These are phyloP conservation scores for Protostelium mycophagum DNA, from an alignment of 78 protist species.

Conservation along the genomic window DNA sequence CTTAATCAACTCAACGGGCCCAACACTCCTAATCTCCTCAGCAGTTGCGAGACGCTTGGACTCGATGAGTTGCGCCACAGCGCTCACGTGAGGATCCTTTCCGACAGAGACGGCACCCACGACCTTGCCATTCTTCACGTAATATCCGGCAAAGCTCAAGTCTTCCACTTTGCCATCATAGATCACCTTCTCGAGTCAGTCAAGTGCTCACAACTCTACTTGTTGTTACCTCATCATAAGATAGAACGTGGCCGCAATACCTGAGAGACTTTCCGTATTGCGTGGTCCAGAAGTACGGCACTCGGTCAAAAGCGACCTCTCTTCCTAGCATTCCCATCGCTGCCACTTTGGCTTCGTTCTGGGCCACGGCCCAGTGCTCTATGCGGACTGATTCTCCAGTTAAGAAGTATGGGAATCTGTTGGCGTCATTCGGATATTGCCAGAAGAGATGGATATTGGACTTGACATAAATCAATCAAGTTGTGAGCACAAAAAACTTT, in stretches of 20 bases:
- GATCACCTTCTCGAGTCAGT: slow-evolving; percentile 4
- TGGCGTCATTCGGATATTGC: slow-evolving; percentile 6
- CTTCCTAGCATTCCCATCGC: slow-evolving; percentile 1
- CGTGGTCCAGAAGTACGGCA: slow-evolving; percentile 39
- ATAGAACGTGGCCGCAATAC: slow-evolving; percentile 6
- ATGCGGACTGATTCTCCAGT: slow-evolving; percentile 2
- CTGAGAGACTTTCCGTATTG: slow-evolving; percentile 18
- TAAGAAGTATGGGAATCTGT: slow-evolving; percentile 5
- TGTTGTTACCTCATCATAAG: neutral
- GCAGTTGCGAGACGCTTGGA: neutral
- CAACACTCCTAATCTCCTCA: neutral
- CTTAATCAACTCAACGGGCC: neutral
- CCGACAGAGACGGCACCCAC: neutral
- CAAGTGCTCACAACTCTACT: neutral
- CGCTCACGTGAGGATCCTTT: slow-evolving; percentile 1
- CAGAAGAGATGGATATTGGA: neutral
- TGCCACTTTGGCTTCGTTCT: slow-evolving; percentile 1
- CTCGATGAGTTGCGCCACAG: neutral
- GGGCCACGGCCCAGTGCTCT: slow-evolving; percentile 28
- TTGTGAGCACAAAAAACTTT: too few species aligned
- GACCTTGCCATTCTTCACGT: slow-evolving; percentile 6
- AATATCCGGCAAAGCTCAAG: slow-evolving; percentile 13
- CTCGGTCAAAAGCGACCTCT: neutral
- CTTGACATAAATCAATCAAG: too few species aligned
- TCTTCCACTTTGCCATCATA: neutral